A percentile compares a stretch with the other conserved stretches of the same genome.
phyloP scores from a whole-genome alignment of 345 rosid species.

The Dipteronia sinensis region DNA sequence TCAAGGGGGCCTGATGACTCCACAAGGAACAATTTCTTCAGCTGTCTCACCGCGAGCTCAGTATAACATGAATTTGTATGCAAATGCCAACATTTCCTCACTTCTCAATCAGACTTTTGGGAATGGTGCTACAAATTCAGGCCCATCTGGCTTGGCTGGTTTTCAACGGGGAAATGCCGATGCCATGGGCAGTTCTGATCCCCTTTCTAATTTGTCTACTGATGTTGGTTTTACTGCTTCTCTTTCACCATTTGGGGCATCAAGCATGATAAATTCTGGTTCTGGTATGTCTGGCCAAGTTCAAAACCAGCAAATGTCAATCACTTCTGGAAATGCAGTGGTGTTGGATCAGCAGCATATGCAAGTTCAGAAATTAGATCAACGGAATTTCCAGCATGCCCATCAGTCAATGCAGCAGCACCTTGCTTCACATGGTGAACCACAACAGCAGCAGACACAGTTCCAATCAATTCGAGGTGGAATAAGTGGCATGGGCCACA shows the following conservation, averaged over 20 bases:
- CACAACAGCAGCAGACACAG: constrained; percentile 59
- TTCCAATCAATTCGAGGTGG: constrained; percentile 55
- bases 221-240: constrained; percentile 65
- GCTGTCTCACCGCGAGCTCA: constrained; percentile 69
- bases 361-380: constrained; percentile 52
- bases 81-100: constrained; percentile 74
- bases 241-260: constrained; percentile 53
- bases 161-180: constrained; percentile 48
- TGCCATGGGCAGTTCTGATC: constrained; percentile 75
- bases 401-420: constrained; percentile 73
- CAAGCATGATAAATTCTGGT: constrained; percentile 64
- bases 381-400: constrained; percentile 71
- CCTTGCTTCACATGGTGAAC: constrained; percentile 43
- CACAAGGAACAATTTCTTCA: constrained; percentile 62
- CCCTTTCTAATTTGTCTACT: constrained; percentile 61
- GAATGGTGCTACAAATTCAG: constrained; percentile 61
- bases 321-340: constrained; percentile 51
- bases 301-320: constrained; percentile 78
- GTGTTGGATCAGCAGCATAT: constrained; percentile 62
- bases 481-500: constrained; percentile 63
- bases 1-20: constrained; percentile 71
- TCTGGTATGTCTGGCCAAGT: constrained; percentile 53
- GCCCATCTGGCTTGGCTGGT: constrained; percentile 37
- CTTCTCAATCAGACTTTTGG: constrained; percentile 81
- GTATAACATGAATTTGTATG: constrained; percentile 77